These are phyloP conservation scores for Penicillium ucsense DNA, from an alignment of 495 filamentous ascomycete genomes.

Conservation along the genomic window DNA sequence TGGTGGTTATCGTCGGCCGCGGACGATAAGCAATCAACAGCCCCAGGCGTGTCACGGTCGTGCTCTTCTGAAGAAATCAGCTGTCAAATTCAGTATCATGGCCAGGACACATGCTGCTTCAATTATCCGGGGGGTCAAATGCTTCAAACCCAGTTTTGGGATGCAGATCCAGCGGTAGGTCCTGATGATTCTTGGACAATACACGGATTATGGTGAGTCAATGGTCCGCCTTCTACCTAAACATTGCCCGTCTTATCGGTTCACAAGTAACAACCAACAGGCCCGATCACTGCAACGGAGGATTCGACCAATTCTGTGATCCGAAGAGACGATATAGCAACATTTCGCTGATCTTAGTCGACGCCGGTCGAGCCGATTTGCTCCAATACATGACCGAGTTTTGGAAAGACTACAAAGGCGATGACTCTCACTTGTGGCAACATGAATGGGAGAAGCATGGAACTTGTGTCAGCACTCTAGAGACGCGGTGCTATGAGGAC, in stretches of 20 bases:
- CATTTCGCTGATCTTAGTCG: slow-evolving; percentile 56
- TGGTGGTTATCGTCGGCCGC: slow-evolving; percentile 21
- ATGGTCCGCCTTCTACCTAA: neutral
- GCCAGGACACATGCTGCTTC: slow-evolving; percentile 68
- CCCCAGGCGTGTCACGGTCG: slow-evolving; percentile 9
- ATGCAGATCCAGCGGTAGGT: slow-evolving; percentile 57
- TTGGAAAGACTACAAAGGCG: slow-evolving; percentile 61
- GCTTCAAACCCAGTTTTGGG: slow-evolving; percentile 85
- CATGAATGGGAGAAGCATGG: slow-evolving; percentile 88
- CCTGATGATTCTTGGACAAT: slow-evolving; percentile 75
- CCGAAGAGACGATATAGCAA: slow-evolving; percentile 56
- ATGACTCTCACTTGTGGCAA: slow-evolving; percentile 64
- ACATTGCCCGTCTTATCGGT: neutral
- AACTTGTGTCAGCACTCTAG: slow-evolving; percentile 50
- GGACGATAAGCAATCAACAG: slow-evolving; percentile 3
- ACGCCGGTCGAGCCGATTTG: slow-evolving; percentile 50
- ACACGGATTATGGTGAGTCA: slow-evolving; percentile 68
- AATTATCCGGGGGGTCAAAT: slow-evolving; percentile 71
- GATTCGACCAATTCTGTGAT: slow-evolving; percentile 66
- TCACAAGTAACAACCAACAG: slow-evolving; percentile 13
- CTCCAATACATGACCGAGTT: slow-evolving; percentile 67
- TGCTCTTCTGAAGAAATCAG: slow-evolving; percentile 46
- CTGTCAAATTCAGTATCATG: slow-evolving; percentile 46
- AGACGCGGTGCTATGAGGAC: slow-evolving; percentile 59
- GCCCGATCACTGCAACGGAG: slow-evolving; percentile 84